Evolutionary conservation across 2,329 filamentous ascomycete genomes (phyloP).

Genomic region (Penicillium digitatum): DNA sequence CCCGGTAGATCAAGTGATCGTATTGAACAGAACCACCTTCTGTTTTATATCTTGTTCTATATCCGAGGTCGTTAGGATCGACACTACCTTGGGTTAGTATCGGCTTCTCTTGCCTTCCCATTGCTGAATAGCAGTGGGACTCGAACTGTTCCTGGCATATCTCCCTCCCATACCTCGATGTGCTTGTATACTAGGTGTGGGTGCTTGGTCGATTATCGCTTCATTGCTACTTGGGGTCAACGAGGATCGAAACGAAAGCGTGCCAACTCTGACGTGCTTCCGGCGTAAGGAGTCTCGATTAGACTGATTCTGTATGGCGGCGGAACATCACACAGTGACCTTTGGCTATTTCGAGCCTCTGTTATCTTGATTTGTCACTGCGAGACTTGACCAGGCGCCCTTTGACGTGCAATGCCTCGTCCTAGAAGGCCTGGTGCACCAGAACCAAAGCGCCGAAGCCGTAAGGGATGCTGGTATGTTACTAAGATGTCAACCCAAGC

Average conservation of each 20-base stretch:
- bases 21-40: not conserved
- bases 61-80: conserved; percentile 7
- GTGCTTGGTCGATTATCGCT: conserved; percentile 37
- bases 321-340: conserved; percentile 17
- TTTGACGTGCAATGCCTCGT: conserved; percentile 53
- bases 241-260: conserved; percentile 26
- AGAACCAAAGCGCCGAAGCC: conserved; percentile 63
- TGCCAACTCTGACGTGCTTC: conserved; percentile 8
- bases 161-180: conserved; percentile 34
- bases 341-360: conserved; percentile 20
- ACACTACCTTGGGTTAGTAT: not conserved
- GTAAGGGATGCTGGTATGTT: conserved; percentile 64
- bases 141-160: conserved; percentile 14
- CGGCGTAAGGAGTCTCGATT: conserved; percentile 9
- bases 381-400: conserved; percentile 15
- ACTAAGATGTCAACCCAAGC: not conserved
- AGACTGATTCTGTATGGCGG: conserved; percentile 23
- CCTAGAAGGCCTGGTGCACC: conserved; percentile 61
- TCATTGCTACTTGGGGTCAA: conserved; percentile 34
- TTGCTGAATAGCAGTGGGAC: conserved; percentile 15
- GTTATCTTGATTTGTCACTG: conserved; percentile 10
- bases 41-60: not conserved
- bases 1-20: not conserved
- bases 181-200: conserved; percentile 33
- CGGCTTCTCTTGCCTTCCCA: conserved; percentile 5